Evolutionary conservation across 2,329 filamentous ascomycete species (phyloP).

Genomic region (Geosmithia putterillii): DNA sequence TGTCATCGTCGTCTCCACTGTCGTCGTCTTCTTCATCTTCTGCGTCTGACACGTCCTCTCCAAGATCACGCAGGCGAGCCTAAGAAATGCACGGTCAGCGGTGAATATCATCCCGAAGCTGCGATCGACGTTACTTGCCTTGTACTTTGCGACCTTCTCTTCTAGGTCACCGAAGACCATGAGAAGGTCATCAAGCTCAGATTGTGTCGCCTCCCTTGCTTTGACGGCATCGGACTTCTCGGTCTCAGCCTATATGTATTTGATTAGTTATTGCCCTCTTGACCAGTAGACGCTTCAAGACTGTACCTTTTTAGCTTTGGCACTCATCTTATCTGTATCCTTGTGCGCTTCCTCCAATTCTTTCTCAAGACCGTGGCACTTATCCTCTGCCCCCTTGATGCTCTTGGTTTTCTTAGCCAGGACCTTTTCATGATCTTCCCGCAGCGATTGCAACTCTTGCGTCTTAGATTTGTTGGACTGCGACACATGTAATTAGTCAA

Average conservation of each 20-base stretch:
- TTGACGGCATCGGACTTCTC: constrained; percentile 35
- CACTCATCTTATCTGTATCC: constrained; percentile 5
- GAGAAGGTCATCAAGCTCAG: constrained; percentile 68
- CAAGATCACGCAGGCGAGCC: constrained; percentile 51
- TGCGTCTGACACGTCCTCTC: constrained; percentile 63
- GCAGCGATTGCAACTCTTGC: constrained; percentile 45
- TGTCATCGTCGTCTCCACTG: constrained; percentile 17
- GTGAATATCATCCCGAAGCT: background rate
- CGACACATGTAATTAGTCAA: constrained; percentile 1
- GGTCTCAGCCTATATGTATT: constrained; percentile 14
- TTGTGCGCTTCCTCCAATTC: constrained; percentile 9
- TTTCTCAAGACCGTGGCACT: constrained; percentile 12
- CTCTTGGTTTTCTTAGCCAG: constrained; percentile 22
- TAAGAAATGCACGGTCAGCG: constrained; percentile 13
- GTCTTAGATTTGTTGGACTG: constrained; percentile 48
- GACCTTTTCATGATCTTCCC: constrained; percentile 20
- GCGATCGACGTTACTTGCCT: constrained; percentile 33
- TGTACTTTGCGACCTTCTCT: constrained; percentile 64
- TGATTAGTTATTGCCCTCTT: background rate
- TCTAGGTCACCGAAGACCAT: constrained; percentile 74
- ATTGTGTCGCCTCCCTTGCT: constrained; percentile 51
- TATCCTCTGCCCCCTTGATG: constrained; percentile 12
- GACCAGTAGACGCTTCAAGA: background rate
- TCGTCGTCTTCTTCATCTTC: constrained; percentile 53
- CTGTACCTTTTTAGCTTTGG: constrained; percentile 13